phyloP scores from a whole-genome alignment of 2,329 filamentous ascomycete species.

The Talaromyces islandicus region DNA sequence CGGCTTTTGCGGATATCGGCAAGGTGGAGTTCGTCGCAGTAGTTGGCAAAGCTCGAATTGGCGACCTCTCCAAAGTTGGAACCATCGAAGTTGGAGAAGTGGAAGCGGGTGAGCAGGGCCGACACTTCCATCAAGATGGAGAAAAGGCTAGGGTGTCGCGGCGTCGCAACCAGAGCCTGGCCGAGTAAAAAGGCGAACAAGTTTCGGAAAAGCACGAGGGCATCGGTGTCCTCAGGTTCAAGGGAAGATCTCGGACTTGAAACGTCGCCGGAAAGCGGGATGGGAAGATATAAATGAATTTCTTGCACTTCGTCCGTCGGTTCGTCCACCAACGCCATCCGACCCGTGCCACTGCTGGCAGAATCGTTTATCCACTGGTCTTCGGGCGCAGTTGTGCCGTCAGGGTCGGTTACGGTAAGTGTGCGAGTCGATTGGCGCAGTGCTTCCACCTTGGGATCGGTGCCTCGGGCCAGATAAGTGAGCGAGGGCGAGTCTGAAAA shows the following conservation, averaged over 20 bases:
- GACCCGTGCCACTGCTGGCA: conserved; percentile 42
- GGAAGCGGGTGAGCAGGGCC: conserved; percentile 51
- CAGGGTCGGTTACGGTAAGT: conserved; percentile 24
- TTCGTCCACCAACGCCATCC: conserved; percentile 44
- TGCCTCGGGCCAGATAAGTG: conserved; percentile 50
- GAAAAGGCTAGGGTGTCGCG: conserved; percentile 50
- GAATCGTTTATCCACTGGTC: conserved; percentile 29
- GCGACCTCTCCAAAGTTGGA: conserved; percentile 60
- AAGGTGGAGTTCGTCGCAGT: conserved; percentile 69
- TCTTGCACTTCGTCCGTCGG: conserved; percentile 34
- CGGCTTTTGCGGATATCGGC: conserved; percentile 75
- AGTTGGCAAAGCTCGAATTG: conserved; percentile 47
- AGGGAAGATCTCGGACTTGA: conserved; percentile 27
- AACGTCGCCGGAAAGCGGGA: conserved; percentile 49
- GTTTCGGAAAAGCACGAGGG: conserved; percentile 55
- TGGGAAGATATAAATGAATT: conserved; percentile 54
- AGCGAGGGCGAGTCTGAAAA: conserved; percentile 53
- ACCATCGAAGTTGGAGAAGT: conserved; percentile 57
- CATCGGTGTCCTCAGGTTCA: conserved; percentile 48
- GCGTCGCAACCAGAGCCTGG: conserved; percentile 55
- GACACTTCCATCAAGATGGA: conserved; percentile 57
- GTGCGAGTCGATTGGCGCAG: conserved; percentile 24
- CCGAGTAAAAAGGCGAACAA: conserved; percentile 60
- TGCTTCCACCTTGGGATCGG: conserved; percentile 39
- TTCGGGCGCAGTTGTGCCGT: conserved; percentile 25